Base-by-base conservation (phyloP, 768 basidiomycete species). In the Phylloporus arenicola region DNA sequence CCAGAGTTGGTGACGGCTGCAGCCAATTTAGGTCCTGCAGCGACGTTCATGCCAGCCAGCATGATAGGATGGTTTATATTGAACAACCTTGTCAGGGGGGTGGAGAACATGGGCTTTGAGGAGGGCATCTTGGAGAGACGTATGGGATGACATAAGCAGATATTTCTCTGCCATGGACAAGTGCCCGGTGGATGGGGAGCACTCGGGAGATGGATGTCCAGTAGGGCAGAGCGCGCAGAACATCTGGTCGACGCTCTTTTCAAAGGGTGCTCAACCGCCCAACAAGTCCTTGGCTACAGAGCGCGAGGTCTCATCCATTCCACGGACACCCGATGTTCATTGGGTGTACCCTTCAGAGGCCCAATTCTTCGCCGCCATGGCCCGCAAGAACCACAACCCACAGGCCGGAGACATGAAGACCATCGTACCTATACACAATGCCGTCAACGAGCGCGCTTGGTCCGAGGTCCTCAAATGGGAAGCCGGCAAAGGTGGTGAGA, bases 331-430 rank as follows among this genome's bases (percentile, higher is more conserved):
- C 37, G 81, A 82, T 43, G 77, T 76, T 38, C 86, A 92, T 50
- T 99, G 96, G 96, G 88, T 96, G 43, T 99, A 99, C 69, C 96
- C 96, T 20, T 97, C 95, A 17, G 92, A 97, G 65, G 82, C 88
- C n/a, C 95, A 97, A 70, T 99, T 99, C 77, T 98, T 88, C 69
- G 77, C 88, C n/a, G 95, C 96, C 17, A 93, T 99, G 86, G 80
- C 84, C 50, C 83, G 95, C 52, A 98, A 98, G 72, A 84, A 96
- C 60, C 90, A 96, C 67, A 82, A 86, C 48, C 94, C 94, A 4
- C 77, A 83, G 27, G 78, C 86, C 19, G 64, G 76, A n/a, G 95
- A 98, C 71, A 97, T 98, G 94, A 82, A 79, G 61, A 87, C 90
- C 25, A 86, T 99, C 61, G 92, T 99, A 19, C 95, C 94, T 13